A percentile compares a stretch with the other conserved stretches of the same genome.
These are phyloP conservation scores for Omphalea diandra DNA, from an alignment of 441 rosid species.

Conservation along the genomic window DNA sequence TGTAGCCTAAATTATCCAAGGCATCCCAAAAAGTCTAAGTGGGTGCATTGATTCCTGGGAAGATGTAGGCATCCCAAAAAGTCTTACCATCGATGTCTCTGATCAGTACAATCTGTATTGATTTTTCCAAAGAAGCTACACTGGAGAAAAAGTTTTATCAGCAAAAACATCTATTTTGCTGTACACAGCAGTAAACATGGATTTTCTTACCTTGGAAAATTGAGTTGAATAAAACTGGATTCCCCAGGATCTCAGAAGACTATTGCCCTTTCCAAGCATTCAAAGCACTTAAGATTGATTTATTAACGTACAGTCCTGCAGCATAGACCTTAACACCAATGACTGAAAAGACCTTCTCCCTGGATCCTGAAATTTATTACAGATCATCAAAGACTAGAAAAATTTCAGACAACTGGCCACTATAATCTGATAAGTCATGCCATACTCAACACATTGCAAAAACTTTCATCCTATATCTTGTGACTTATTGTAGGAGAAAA, in stretches of 20 bases:
- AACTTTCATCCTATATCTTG: constrained; percentile 77
- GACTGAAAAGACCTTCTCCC: constrained; percentile 45
- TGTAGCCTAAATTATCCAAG: too few relatives aligned
- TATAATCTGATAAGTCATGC: not conserved
- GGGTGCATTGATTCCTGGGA: constrained; percentile 63
- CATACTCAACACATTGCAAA: not conserved
- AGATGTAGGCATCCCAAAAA: constrained; percentile 81
- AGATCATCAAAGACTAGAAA: not conserved
- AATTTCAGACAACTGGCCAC: not conserved
- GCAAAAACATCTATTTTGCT: constrained; percentile 11
- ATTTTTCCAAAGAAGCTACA: constrained; percentile 64
- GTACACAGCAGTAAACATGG: not conserved
- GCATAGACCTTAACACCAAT: constrained; percentile 88
- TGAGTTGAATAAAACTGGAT: constrained; percentile 48
- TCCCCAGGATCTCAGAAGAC: constrained; percentile 47
- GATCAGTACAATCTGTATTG: constrained; percentile 76
- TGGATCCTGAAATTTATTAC: constrained; percentile 15
- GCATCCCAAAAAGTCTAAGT: too few relatives aligned
- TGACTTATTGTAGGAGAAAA: constrained; percentile 14
- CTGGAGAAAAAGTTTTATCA: not conserved
- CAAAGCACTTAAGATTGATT: constrained; percentile 44
- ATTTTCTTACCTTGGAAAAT: constrained; percentile 52
- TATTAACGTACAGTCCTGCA: constrained; percentile 68
- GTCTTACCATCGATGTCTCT: constrained; percentile 94
- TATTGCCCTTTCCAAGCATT: constrained; percentile 57